phyloP scores from a whole-genome alignment of 768 basidiomycete species.

The Multifurca ochricompacta region DNA sequence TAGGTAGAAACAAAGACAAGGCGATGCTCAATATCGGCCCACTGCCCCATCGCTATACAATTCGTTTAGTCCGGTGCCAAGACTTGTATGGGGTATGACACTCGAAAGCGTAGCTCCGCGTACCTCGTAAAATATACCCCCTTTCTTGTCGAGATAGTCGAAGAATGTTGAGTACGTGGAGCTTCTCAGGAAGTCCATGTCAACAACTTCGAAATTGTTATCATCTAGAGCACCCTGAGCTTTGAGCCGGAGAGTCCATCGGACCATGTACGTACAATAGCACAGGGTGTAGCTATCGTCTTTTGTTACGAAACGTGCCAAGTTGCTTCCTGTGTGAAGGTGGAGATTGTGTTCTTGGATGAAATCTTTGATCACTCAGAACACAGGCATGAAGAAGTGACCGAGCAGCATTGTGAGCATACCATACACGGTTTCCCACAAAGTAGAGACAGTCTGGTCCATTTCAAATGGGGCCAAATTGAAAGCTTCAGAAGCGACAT shows the following conservation, averaged over 20 bases:
- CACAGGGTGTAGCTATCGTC: conserved; percentile 11
- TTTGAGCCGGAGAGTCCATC: not conserved
- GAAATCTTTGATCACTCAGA: not conserved
- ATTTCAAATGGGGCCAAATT: conserved; percentile 69
- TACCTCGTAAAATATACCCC: conserved; percentile 13
- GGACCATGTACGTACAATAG: not conserved
- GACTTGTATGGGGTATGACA: not conserved
- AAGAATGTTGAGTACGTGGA: not conserved
- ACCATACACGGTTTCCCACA: conserved; percentile 68
- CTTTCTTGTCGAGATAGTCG: conserved; percentile 12
- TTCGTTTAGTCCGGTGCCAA: not conserved
- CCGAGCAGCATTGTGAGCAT: not conserved
- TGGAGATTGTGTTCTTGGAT: not conserved
- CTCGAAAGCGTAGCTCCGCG: not conserved
- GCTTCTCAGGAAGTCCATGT: conserved; percentile 9
- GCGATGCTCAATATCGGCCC: conserved; percentile 5
- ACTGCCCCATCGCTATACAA: not conserved
- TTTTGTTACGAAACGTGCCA: not conserved
- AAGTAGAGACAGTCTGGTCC: conserved; percentile 58
- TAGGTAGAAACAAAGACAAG: conserved; percentile 2
- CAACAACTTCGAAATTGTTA: conserved; percentile 3
- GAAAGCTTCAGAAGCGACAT: conserved; percentile 38
- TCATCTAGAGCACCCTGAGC: not conserved
- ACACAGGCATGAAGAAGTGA: not conserved
- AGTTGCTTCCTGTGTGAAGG: not conserved